These are phyloP conservation scores for Euphorbia schlechtendalii DNA, from an alignment of 441 rosid genomes.

Conservation along the genomic window DNA sequence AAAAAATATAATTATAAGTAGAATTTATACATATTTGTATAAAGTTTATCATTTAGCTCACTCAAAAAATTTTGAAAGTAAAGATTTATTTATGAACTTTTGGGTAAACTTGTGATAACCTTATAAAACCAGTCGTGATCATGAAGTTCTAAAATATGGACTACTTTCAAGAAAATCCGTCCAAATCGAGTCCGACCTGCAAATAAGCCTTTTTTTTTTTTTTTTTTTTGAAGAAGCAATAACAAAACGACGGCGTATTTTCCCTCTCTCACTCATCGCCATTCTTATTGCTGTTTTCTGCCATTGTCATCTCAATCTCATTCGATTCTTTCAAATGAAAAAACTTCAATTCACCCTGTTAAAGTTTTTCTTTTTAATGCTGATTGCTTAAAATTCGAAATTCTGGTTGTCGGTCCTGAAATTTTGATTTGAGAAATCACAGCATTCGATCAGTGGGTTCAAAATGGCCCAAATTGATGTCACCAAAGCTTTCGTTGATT, in stretches of 20 bases:
- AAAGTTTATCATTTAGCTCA: too few species aligned
- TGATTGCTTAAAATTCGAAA: background rate
- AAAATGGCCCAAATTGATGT: constrained; percentile 69
- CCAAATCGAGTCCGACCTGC: too few species aligned
- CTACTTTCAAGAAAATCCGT: too few species aligned
- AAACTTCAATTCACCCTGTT: background rate
- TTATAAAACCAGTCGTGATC: too few species aligned
- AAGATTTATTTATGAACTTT: too few species aligned
- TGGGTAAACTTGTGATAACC: too few species aligned
- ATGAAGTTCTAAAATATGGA: too few species aligned
- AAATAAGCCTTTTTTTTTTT: too few species aligned
- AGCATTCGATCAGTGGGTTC: background rate
- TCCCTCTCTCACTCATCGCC: background rate
- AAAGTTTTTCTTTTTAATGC: background rate
- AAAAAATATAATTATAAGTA: too few species aligned
- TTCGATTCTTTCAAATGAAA: background rate
- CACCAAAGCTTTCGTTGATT: constrained; percentile 67
- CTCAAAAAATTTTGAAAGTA: too few species aligned
- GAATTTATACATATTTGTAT: too few species aligned
- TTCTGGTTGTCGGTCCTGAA: background rate
- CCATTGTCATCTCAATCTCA: background rate
- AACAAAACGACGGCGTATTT: background rate
- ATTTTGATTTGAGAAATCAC: constrained; percentile 3
- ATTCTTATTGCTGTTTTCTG: background rate
- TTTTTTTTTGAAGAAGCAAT: too few species aligned